Evolutionary conservation across 805 yeast genomes (phyloP).

Genomic region (Pichia deserticola): DNA sequence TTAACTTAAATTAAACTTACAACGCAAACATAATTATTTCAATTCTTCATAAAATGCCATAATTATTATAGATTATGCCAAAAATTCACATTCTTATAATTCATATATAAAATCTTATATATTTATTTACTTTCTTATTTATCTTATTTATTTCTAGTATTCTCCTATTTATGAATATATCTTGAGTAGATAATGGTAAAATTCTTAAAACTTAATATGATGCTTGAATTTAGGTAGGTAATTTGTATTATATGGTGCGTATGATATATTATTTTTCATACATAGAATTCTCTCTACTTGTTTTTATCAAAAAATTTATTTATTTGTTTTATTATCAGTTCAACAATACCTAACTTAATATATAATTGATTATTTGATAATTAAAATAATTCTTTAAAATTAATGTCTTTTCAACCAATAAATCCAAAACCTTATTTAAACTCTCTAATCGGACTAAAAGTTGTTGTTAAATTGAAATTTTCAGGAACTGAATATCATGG

Average conservation of each 20-base stretch:
- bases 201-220: no score
- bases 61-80: no score
- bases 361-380: no score
- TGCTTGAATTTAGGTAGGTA: not conserved
- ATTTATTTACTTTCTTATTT: conserved; percentile 1
- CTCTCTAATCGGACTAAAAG: conserved; percentile 61
- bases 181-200: no score
- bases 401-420: conserved; percentile 49
- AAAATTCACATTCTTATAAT: not conserved
- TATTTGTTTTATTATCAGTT: no score
- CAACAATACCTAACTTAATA: no score
- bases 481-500: conserved; percentile 86
- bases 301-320: no score
- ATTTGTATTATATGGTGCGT: not conserved
- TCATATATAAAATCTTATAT: not conserved
- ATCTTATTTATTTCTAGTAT: not conserved
- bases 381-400: not conserved
- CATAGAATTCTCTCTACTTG: no score
- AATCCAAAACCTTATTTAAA: conserved; percentile 89
- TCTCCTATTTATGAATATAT: not conserved
- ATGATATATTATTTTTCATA: not conserved
- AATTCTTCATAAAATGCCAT: no score
- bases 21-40: not conserved
- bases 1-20: not conserved
- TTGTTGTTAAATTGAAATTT: conserved; percentile 81